These are phyloP conservation scores for Aspergillus sp. DNA, from an alignment of 2,329 filamentous ascomycete species.

Conservation along the genomic window DNA sequence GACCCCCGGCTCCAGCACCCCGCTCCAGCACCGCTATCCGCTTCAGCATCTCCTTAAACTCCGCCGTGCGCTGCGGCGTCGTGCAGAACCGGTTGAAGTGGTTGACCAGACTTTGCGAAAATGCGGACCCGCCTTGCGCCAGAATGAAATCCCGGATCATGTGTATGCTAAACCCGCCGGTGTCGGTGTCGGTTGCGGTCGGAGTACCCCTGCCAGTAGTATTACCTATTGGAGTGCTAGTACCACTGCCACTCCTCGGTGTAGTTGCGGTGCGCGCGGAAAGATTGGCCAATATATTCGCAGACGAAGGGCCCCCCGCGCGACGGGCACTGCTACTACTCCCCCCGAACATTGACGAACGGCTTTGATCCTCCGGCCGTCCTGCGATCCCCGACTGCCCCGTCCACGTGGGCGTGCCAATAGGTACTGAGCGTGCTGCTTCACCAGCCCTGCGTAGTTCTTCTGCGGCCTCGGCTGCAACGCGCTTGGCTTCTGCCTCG, in stretches of 20 bases:
- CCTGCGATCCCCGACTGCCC: slow-evolving; percentile 74
- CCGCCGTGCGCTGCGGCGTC: slow-evolving; percentile 59
- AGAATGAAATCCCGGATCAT: slow-evolving; percentile 74
- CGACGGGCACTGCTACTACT: slow-evolving; percentile 29
- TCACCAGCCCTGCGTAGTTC: slow-evolving; percentile 68
- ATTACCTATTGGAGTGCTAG: too few species aligned
- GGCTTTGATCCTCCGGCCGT: slow-evolving; percentile 50
- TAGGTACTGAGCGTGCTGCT: slow-evolving; percentile 63
- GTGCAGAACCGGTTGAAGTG: slow-evolving; percentile 80
- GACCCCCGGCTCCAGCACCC: slow-evolving; percentile 24
- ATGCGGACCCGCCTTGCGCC: slow-evolving; percentile 68
- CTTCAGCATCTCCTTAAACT: slow-evolving; percentile 77
- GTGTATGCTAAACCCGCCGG: slow-evolving; percentile 31
- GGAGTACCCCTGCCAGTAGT: slow-evolving; percentile 27
- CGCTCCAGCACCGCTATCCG: slow-evolving; percentile 65
- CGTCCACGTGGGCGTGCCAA: slow-evolving; percentile 90
- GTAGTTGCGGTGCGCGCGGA: slow-evolving; percentile 18
- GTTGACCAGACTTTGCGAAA: slow-evolving; percentile 79
- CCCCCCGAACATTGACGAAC: slow-evolving; percentile 38
- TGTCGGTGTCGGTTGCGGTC: slow-evolving; percentile 26
- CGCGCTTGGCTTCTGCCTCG: slow-evolving; percentile 70
- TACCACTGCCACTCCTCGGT: slow-evolving; percentile 7
- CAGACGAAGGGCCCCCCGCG: slow-evolving; percentile 34
- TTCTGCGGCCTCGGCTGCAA: slow-evolving; percentile 70
- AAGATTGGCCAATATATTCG: slow-evolving; percentile 35